Evolutionary conservation across 129 eudicot genomes (phyloP).

Genomic region (Calendula officinalis): DNA sequence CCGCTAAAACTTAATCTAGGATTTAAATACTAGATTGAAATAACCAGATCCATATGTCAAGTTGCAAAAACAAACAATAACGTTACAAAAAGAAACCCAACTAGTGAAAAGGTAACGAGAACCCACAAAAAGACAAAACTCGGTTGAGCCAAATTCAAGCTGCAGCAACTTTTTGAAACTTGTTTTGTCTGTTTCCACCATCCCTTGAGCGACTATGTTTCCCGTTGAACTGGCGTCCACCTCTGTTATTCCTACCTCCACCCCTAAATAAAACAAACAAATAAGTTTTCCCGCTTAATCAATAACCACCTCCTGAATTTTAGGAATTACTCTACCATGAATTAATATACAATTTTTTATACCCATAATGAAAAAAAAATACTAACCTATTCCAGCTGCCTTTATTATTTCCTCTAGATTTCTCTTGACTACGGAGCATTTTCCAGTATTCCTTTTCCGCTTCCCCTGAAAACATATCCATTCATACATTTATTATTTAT

Average conservation of each 20-base stretch:
- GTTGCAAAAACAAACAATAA: no score
- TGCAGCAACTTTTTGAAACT: conserved; percentile 61
- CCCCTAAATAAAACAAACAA: conserved; percentile 35
- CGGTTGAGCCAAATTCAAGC: conserved; percentile 21
- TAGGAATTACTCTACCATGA: no score
- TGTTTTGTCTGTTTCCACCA: conserved; percentile 52
- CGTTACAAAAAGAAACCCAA: no score
- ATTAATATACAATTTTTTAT: no score
- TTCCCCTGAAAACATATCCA: conserved; percentile 49
- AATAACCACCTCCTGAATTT: not conserved
- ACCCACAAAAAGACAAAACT: no score
- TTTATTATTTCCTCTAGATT: conserved; percentile 45
- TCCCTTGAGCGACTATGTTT: conserved; percentile 66
- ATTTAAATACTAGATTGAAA: no score
- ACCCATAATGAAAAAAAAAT: not conserved
- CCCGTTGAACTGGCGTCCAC: conserved; percentile 58
- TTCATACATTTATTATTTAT: no score
- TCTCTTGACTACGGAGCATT: conserved; percentile 43
- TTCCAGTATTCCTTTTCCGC: conserved; percentile 94
- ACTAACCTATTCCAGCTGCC: conserved; percentile 61
- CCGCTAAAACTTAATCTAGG: no score
- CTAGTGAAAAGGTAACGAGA: no score
- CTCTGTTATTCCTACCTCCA: conserved; percentile 66
- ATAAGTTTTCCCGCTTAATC: no score
- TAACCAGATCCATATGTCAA: no score